Conservation (phyloP, 352 stramenopile species). For the Phytophthora pisi region DNA sequence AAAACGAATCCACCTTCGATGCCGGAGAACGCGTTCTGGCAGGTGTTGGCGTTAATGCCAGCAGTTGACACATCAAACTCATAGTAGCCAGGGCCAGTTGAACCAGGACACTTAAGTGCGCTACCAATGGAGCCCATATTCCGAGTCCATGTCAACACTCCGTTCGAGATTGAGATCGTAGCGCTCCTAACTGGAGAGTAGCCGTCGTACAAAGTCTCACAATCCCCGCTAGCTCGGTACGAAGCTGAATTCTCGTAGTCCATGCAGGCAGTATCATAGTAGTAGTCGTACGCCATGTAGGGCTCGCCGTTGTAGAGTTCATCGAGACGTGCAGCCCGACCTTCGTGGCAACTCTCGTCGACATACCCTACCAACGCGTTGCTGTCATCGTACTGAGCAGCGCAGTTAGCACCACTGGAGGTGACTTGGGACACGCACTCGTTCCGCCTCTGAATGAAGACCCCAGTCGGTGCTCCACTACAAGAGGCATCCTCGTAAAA, state of each 20-base stretch:
- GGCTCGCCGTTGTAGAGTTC: conserved; percentile 4
- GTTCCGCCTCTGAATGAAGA: conserved; percentile 1
- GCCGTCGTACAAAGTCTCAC: background rate
- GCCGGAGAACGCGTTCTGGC: background rate
- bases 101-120: conserved; percentile 4
- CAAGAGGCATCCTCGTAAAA: conserved; percentile 10
- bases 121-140: background rate
- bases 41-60: background rate
- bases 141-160: background rate
- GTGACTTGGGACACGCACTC: background rate
- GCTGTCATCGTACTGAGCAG: background rate
- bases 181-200: conserved; percentile 1
- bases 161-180: conserved; percentile 7
- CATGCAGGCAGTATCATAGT: background rate
- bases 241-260: conserved; percentile 7
- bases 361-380: background rate
- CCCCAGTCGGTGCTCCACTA: conserved; percentile 6
- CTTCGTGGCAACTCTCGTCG: conserved; percentile 10
- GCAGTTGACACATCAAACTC: conserved; percentile 11
- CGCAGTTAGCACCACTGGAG: background rate
- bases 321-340: background rate
- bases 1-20: conserved; percentile 13
- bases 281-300: conserved; percentile 17
- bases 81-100: background rate
- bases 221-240: conserved; percentile 5